These are phyloP conservation scores for Hypoxylon subgilvum DNA, from an alignment of 495 filamentous ascomycete species.

Conservation along the genomic window DNA sequence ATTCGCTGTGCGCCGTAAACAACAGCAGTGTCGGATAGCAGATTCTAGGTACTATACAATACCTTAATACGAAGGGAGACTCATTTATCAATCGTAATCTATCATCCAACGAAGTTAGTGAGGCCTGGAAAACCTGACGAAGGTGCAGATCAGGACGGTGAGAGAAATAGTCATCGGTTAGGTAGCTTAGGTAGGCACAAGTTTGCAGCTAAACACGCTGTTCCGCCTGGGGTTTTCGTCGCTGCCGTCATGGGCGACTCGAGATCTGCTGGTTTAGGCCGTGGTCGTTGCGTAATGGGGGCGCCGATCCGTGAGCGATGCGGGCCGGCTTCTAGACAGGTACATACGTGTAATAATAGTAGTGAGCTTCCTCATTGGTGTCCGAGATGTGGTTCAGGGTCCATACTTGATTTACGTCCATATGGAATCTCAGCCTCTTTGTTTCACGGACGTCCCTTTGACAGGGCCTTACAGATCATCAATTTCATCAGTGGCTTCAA, in stretches of 20 bases:
- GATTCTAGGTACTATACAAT: too few species aligned
- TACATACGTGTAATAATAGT: slow-evolving; percentile 10
- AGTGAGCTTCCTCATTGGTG: slow-evolving; percentile 25
- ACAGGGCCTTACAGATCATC: slow-evolving; percentile 20
- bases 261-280: slow-evolving; percentile 21
- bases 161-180: background rate
- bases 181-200: too few species aligned
- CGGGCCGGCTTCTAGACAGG: slow-evolving; percentile 15
- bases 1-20: slow-evolving; percentile 7
- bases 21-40: background rate
- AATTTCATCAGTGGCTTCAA: slow-evolving; percentile 22
- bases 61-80: background rate
- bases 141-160: background rate
- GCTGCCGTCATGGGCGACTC: slow-evolving; percentile 28
- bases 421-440: slow-evolving; percentile 25
- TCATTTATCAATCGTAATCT: too few species aligned
- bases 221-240: slow-evolving; percentile 11
- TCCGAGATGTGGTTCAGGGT: slow-evolving; percentile 4
- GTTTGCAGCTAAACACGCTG: slow-evolving; percentile 14
- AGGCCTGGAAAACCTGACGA: background rate
- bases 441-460: slow-evolving; percentile 6
- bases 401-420: slow-evolving; percentile 9
- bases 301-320: slow-evolving; percentile 25
- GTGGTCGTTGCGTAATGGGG: slow-evolving; percentile 31
- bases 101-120: slow-evolving; percentile 2